Conservation (phyloP, 441 rosid genomes). For the Cnidoscolus chayamansa region DNA sequence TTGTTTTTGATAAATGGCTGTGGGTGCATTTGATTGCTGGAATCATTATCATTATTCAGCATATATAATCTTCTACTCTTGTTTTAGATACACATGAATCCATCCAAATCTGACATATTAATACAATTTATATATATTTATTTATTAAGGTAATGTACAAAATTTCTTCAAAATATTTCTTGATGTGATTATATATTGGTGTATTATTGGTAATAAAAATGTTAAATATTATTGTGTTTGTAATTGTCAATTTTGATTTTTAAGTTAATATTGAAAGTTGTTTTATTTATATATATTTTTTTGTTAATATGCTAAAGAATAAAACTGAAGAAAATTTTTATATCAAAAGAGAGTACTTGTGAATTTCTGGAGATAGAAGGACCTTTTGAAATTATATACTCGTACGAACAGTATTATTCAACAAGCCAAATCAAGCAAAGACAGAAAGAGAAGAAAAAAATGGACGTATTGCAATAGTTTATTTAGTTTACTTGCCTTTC, state of each 20-base stretch:
- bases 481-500: not conserved
- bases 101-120: not conserved
- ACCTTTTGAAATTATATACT: not conserved
- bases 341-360: not conserved
- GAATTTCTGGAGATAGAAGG: not conserved
- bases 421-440: not conserved
- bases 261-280: not conserved
- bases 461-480: not conserved
- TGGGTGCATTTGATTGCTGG: not conserved
- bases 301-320: no score
- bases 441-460: no score
- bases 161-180: not conserved
- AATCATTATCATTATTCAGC: not conserved
- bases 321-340: no score
- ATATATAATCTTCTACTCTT: not conserved
- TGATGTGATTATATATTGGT: not conserved
- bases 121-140: not conserved
- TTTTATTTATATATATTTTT: no score
- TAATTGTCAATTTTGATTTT: not conserved
- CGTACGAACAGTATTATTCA: no score
- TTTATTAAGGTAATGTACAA: not conserved
- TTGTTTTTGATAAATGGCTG: no score
- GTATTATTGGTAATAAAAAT: not conserved
- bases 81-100: not conserved
- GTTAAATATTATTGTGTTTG: not conserved